Conservation (phyloP, 2,329 filamentous ascomycete genomes). For the Cryphonectria parasitica region DNA sequence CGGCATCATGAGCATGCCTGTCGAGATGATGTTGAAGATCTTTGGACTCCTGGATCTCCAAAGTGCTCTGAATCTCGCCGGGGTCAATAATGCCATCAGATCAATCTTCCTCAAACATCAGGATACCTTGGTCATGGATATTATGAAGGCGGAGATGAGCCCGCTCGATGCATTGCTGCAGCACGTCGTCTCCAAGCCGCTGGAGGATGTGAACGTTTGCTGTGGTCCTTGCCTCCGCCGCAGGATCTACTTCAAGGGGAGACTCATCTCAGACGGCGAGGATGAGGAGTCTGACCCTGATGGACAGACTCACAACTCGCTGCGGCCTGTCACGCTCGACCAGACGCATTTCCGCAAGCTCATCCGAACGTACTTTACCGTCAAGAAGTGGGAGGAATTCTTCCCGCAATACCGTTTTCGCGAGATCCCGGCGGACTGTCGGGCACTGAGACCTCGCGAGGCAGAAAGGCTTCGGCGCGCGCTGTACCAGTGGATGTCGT, state of each 20-base stretch:
- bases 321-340: slow-evolving; percentile 29
- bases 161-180: slow-evolving; percentile 53
- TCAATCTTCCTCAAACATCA: slow-evolving; percentile 48
- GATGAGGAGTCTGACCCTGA: not conserved
- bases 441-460: slow-evolving; percentile 49
- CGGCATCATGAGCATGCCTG: slow-evolving; percentile 42
- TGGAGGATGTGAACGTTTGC: slow-evolving; percentile 39
- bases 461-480: slow-evolving; percentile 52
- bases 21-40: slow-evolving; percentile 54
- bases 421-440: slow-evolving; percentile 48
- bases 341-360: slow-evolving; percentile 36
- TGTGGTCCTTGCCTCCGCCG: slow-evolving; percentile 45
- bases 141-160: slow-evolving; percentile 47
- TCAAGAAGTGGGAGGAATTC: slow-evolving; percentile 46
- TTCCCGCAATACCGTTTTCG: slow-evolving; percentile 44
- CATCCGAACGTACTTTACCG: slow-evolving; percentile 38
- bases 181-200: slow-evolving; percentile 47
- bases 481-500: slow-evolving; percentile 60
- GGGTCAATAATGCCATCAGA: slow-evolving; percentile 43
- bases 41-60: slow-evolving; percentile 49
- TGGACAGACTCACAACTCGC: not conserved
- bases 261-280: slow-evolving; percentile 37
- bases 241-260: slow-evolving; percentile 44
- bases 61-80: slow-evolving; percentile 46
- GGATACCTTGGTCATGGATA: slow-evolving; percentile 46